These are phyloP conservation scores for Wickerhamomyces bovis DNA, from an alignment of 805 yeast genomes.

Conservation along the genomic window DNA sequence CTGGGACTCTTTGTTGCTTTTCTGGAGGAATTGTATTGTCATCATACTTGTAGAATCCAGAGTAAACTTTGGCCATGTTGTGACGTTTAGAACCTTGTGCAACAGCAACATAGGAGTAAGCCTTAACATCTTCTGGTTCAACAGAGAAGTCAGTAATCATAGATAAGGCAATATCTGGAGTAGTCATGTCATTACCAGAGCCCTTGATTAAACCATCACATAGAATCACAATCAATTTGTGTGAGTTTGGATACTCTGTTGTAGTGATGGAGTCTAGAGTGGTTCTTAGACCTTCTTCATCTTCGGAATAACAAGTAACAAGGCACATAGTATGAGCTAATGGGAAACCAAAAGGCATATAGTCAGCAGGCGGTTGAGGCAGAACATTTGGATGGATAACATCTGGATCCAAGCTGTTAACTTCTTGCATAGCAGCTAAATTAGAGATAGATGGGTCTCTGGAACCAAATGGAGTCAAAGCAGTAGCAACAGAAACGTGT, in stretches of 20 bases:
- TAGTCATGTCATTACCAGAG: slow-evolving; percentile 78
- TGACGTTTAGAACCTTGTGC: slow-evolving; percentile 93
- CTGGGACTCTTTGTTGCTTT: slow-evolving; percentile 81
- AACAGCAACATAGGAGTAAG: slow-evolving; percentile 90
- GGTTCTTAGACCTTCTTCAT: slow-evolving; percentile 75
- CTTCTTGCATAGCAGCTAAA: slow-evolving; percentile 18
- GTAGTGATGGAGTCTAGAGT: slow-evolving; percentile 92
- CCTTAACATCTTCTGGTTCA: slow-evolving; percentile 68
- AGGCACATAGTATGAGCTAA: slow-evolving; percentile 66
- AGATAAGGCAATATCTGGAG: slow-evolving; percentile 83
- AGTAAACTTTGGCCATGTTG: slow-evolving; percentile 94
- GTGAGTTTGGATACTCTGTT: slow-evolving; percentile 93
- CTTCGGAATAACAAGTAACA: slow-evolving; percentile 95
- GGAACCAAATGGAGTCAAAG: slow-evolving; percentile 17
- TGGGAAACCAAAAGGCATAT: slow-evolving; percentile 82
- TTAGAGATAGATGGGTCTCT: slow-evolving; percentile 22
- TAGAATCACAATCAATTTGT: slow-evolving; percentile 74
- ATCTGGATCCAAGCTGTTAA: slow-evolving; percentile 49
- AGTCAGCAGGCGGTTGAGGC: slow-evolving; percentile 86
- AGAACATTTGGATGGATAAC: slow-evolving; percentile 71
- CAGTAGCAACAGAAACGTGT: slow-evolving; percentile 8
- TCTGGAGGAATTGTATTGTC: slow-evolving; percentile 68
- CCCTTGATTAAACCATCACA: slow-evolving; percentile 97
- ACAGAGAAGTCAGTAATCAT: slow-evolving; percentile 79
- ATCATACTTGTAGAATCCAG: slow-evolving; percentile 89